Conservation (phyloP, 345 rosid species). For the Populus alba region DNA sequence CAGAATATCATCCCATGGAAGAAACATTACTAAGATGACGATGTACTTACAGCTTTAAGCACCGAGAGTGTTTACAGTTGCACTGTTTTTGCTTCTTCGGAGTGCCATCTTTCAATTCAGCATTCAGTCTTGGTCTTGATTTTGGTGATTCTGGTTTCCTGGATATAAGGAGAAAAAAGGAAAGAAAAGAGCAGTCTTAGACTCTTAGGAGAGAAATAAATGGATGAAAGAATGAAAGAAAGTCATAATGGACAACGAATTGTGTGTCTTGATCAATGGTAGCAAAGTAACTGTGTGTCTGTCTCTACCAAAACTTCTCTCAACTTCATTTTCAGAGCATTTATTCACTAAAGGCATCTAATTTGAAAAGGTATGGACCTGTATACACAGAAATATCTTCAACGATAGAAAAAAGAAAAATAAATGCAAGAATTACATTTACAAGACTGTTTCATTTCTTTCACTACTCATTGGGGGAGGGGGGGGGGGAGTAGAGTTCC, state of each 20-base stretch:
- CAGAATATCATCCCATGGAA: neutral
- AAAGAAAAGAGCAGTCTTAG: neutral
- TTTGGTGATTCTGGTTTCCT: slow-evolving; percentile 89
- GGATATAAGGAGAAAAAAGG: slow-evolving; percentile 6
- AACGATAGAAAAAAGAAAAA: neutral
- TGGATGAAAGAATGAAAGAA: neutral
- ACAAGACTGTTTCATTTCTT: neutral
- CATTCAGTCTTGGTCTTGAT: slow-evolving; percentile 56
- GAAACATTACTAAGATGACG: neutral
- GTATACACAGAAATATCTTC: neutral
- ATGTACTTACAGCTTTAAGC: slow-evolving; percentile 86
- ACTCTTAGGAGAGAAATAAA: neutral
- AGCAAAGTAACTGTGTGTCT: neutral
- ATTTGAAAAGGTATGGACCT: neutral
- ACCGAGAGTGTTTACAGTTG: slow-evolving; percentile 95
- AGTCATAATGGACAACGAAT: neutral
- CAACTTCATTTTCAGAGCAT: neutral
- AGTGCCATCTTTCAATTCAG: slow-evolving; percentile 79
- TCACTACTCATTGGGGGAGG: neutral
- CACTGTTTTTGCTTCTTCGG: slow-evolving; percentile 96
- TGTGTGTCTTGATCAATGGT: neutral
- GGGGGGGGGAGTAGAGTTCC: neutral
- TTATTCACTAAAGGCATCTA: neutral
- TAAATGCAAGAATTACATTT: neutral
- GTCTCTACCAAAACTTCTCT: neutral